Evolutionary conservation across 2,329 filamentous ascomycete genomes (phyloP).

Genomic region (Hypoxylon sp.): DNA sequence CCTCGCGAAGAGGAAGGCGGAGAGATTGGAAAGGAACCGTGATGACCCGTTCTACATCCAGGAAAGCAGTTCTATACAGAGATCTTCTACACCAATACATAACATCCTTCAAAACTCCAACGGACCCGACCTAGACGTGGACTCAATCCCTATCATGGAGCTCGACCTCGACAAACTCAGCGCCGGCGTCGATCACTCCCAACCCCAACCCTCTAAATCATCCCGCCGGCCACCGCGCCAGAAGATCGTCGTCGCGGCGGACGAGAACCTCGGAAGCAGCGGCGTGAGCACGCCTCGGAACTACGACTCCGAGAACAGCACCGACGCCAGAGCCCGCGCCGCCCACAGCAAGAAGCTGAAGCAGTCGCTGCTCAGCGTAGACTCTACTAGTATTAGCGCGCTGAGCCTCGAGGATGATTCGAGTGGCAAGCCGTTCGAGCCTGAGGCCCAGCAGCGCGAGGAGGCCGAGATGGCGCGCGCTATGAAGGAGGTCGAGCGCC

Average conservation of each 20-base stretch:
- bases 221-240: constrained; percentile 64
- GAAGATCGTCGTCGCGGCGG: constrained; percentile 77
- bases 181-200: constrained; percentile 53
- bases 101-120: constrained; percentile 81
- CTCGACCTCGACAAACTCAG: constrained; percentile 78
- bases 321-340: constrained; percentile 64
- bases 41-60: constrained; percentile 97
- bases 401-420: constrained; percentile 76
- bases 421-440: constrained; percentile 62
- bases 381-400: constrained; percentile 84
- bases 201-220: constrained; percentile 48
- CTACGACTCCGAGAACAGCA: constrained; percentile 70
- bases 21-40: constrained; percentile 84
- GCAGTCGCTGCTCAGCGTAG: constrained; percentile 81
- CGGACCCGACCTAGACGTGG: constrained; percentile 86
- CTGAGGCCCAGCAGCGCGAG: constrained; percentile 79
- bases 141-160: constrained; percentile 96
- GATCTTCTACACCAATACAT: constrained; percentile 82
- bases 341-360: constrained; percentile 65
- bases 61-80: constrained; percentile 67
- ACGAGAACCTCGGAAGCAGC: constrained; percentile 77
- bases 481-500: constrained; percentile 87
- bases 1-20: constrained; percentile 79
- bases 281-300: constrained; percentile 65
- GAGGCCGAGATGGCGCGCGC: constrained; percentile 91